Evolutionary conservation across 768 basidiomycete genomes (phyloP).

Genomic region (Psilocybe tampanensis): DNA sequence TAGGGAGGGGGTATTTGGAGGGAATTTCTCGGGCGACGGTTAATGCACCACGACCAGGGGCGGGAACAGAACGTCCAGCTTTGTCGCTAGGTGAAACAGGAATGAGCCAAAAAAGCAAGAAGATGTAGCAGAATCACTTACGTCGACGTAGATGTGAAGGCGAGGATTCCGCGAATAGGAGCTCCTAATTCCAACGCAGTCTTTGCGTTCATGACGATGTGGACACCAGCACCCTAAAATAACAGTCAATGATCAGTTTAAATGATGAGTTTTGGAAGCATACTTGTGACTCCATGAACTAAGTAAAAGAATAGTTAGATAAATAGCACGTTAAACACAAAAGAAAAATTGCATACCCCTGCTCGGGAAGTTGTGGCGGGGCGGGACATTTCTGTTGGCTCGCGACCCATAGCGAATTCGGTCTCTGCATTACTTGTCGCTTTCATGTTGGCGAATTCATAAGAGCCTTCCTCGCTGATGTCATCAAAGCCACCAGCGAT

Average conservation of each 20-base stretch:
- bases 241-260: not conserved
- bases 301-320: not conserved
- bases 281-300: constrained; percentile 88
- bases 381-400: constrained; percentile 98
- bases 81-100: constrained; percentile 70
- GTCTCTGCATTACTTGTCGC: constrained; percentile 97
- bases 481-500: constrained; percentile 99
- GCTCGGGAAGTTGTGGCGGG: constrained; percentile 95
- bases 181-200: constrained; percentile 94
- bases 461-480: constrained; percentile 96
- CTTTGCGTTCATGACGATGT: constrained; percentile 96
- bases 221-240: constrained; percentile 85
- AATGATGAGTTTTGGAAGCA: not conserved
- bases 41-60: constrained; percentile 93
- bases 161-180: constrained; percentile 91
- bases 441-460: constrained; percentile 99
- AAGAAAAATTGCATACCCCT: constrained; percentile 38
- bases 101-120: not conserved
- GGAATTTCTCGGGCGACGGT: constrained; percentile 85
- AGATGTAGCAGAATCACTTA: constrained; percentile 46
- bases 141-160: constrained; percentile 96
- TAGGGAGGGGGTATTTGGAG: constrained; percentile 75
- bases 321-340: not conserved
- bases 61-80: constrained; percentile 96
- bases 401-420: constrained; percentile 98